Evolutionary conservation across 352 stramenopile genomes (phyloP), one percentile per base, ranked within the genome.

Genomic region (Phytopythium oedochilum): DNA sequence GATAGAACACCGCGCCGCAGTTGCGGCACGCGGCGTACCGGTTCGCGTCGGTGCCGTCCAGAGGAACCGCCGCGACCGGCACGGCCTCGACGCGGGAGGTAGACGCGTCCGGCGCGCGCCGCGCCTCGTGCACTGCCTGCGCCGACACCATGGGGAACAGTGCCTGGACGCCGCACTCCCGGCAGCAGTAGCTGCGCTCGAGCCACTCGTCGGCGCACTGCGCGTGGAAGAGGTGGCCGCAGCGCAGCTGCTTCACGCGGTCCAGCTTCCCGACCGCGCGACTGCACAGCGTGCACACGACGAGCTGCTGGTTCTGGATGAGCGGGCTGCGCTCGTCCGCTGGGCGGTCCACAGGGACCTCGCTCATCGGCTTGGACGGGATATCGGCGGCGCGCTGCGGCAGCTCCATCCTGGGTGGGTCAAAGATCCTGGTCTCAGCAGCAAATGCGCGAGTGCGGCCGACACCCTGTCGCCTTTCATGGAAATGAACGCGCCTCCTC

Each of bases 1-100:
- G 70, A 34, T 89, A 83, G 59, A 92, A 92, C 23, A 70, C 68
- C n/a, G 71, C 63, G 2, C 73, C 68, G 60, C 81, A 92, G 34
- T 81, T 77, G 11, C 76, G 73, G 55, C 81, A 92, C 29, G 63
- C 55, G 28, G 60, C 78, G 40, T 88, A 88, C 32, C 71, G 55
- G 0, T 45, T 51, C 2, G 65, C 47, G 36, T 77, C 44, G 0
- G 73, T 83, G 47, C 73, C 71, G 44, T 74, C 60, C 25, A 68
- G 35, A 1, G 75, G 66, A 17, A 65, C 51, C 7, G 73, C 64
- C 14, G 61, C 61, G 12, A 73, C 49, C 1, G 59, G 65, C 20
- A 74, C 55, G 5, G 52, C 59, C 18, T 59, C 50, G 1, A 38
- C 18, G 40, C 39, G 63, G 8, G 22, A 28, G 23, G 61, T 47